Conservation (phyloP, 176 grass and related monocot genomes). For the Coix lacrymajobi region DNA sequence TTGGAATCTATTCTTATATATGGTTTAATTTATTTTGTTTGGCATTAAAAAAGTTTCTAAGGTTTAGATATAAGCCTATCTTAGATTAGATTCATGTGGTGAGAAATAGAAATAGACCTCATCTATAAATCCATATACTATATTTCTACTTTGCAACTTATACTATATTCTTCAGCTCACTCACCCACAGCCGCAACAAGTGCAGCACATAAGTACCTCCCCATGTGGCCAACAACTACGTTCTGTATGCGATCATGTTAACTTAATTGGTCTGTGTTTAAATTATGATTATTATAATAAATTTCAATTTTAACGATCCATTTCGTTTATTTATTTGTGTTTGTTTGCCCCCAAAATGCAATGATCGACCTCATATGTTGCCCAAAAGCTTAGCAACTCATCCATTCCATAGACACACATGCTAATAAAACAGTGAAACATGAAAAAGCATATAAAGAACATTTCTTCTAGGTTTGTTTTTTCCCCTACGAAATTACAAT, state of each 20-base stretch:
- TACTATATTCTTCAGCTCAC: background rate
- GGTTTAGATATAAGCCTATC: background rate
- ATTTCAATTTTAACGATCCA: too few relatives aligned
- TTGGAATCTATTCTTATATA: too few relatives aligned
- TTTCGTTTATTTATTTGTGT: background rate
- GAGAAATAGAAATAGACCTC: background rate
- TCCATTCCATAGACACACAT: background rate
- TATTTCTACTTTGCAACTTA: background rate
- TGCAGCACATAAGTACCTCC: too few relatives aligned
- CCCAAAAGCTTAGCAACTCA: background rate
- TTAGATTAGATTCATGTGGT: too few relatives aligned
- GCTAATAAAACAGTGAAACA: too few relatives aligned
- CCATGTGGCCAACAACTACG: too few relatives aligned
- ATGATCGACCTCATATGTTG: background rate
- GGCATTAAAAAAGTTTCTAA: too few relatives aligned
- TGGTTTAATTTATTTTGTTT: background rate
- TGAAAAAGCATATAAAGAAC: too few relatives aligned
- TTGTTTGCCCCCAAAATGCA: background rate
- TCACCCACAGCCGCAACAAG: too few relatives aligned
- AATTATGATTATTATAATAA: too few relatives aligned
- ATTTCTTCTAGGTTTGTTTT: background rate
- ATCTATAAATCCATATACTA: background rate
- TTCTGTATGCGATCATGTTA: too few relatives aligned
- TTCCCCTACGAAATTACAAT: background rate
- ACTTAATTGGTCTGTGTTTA: too few relatives aligned